Evolutionary conservation across 345 rosid genomes (phyloP).

Genomic region (Excoecaria agallocha): DNA sequence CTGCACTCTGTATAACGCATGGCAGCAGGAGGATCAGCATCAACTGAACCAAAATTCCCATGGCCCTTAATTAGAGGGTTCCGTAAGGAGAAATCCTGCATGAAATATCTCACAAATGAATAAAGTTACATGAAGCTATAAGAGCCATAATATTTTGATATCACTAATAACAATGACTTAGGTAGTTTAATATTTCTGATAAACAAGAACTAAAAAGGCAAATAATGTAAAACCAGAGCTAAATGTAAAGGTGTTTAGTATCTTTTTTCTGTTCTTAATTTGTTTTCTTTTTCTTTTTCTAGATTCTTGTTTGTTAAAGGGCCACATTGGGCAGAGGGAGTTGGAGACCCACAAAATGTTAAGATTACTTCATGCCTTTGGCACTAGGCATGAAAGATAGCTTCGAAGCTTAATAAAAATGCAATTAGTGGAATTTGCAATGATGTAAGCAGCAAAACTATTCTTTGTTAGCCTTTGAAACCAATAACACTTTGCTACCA

Average conservation of each 20-base stretch:
- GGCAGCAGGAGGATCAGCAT: constrained; percentile 98
- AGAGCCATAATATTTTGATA: background rate
- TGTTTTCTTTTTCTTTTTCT: background rate
- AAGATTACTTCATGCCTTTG: background rate
- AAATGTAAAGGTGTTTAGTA: background rate
- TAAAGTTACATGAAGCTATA: background rate
- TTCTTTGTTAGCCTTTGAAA: background rate
- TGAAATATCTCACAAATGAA: background rate
- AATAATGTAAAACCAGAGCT: background rate
- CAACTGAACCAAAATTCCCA: constrained; percentile 94
- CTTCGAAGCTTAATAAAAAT: background rate
- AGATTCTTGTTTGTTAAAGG: background rate
- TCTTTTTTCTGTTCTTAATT: no score
- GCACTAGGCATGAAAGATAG: background rate
- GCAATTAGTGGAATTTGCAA: background rate
- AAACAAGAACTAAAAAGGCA: background rate
- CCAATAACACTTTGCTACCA: background rate
- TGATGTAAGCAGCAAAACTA: background rate
- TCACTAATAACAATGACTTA: background rate
- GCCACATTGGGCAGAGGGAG: background rate
- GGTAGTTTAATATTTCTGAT: background rate
- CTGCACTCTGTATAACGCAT: constrained; percentile 99
- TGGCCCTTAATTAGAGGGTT: constrained; percentile 88
- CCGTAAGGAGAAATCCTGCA: constrained; percentile 83
- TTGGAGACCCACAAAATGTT: background rate